Evolutionary conservation across 257 asterid species (phyloP), one percentile per base, ranked within the genome.

Genomic region (Capsicum rhomboideum): DNA sequence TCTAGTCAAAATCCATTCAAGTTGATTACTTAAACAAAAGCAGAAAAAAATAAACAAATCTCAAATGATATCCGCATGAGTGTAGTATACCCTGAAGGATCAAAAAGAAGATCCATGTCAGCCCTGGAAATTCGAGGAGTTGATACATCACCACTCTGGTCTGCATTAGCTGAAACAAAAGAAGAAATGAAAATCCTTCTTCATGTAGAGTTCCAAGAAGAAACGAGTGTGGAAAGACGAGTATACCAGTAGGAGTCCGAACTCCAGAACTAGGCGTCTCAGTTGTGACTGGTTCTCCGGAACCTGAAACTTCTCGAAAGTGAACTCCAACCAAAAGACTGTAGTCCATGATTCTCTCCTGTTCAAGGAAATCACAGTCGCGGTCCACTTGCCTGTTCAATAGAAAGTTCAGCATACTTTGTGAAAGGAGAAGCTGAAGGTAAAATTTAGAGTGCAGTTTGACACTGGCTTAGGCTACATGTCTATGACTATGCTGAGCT

Each of bases 301-400:
- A 79, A 6, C 84, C 85, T n/a, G 98, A 91, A 83, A 91, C 87
- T 84, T 94, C 91, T 66, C 90, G 89, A 89, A 93, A 94, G 87
- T 96, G 98, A 86, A 96, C 89, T 77, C 99, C 99, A 1, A 94
- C 89, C 84, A 96, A 80, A 61, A 96, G 99, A 77, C 99, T 96
- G 88, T 96, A 96, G 88, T 96, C 98, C 99, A 96, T 96, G 46
- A 96, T 93, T 82, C 97, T 92, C 90, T 92, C 99, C 34, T 93
- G 97, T 85, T 93, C 98, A 82, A 96, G 99, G 88, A 96, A 96
- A 26, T 96, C 99, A 82, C 97, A 92, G 87, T 96, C 99, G 56
- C 86, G 91, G 86, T 92, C 94, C 86, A 94, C 94, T 91, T 96
- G 98, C 89, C 99, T 96, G 96, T 91, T 75, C 8, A 79, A 26